Base-by-base conservation (phyloP, 441 rosid species). In the Bocquillonia castaneifolia region DNA sequence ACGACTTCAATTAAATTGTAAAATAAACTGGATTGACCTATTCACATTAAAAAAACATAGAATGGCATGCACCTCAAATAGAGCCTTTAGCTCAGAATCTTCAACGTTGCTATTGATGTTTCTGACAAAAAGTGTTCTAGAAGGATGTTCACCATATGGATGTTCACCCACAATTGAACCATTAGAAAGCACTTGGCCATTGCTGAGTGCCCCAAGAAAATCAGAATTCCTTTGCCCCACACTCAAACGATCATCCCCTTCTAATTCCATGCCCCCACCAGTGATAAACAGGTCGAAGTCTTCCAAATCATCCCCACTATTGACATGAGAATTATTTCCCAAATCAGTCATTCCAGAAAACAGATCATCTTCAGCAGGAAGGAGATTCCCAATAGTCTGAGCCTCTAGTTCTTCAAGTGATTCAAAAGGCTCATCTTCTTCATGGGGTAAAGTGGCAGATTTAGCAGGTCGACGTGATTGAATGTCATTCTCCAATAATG, bases 211-310 rank as follows among this genome's bases (percentile, higher is more conserved):
- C 28, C 67, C 74, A 59, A 68, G 71, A 71, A 72, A 68, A 60
- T 80, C 82, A 54, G 76, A 76, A 44, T 62, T 77, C 71, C 53
- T 63, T 72, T 36, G 72, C 71, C 57, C 64, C 40, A 5, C 66
- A 73, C 37, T 67, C 57, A 67, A 2, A 42, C 34, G 69, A 47
- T 76, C 80, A 37, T 78, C 76, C 67, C 86, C 88, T 68, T 79
- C 95, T 68, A 89, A 73, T 76, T 89, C 95, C 89, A 89, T 80
- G 65, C 95, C 95, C 67, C 92, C 92, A 23, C 84, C 84, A 73
- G 82, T 84, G 74, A 81, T 81, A 62, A 89, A 89, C 64, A 89
- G 77, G 69, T 89, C 95, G 67, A 85, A 77, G 66, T 89, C 95
- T 70, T 88, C 95, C 72, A 75, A 59, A 70, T 84, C 90, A 59